These are phyloP conservation scores for Kwoniella pini DNA, from an alignment of 768 basidiomycete species.

Conservation along the genomic window DNA sequence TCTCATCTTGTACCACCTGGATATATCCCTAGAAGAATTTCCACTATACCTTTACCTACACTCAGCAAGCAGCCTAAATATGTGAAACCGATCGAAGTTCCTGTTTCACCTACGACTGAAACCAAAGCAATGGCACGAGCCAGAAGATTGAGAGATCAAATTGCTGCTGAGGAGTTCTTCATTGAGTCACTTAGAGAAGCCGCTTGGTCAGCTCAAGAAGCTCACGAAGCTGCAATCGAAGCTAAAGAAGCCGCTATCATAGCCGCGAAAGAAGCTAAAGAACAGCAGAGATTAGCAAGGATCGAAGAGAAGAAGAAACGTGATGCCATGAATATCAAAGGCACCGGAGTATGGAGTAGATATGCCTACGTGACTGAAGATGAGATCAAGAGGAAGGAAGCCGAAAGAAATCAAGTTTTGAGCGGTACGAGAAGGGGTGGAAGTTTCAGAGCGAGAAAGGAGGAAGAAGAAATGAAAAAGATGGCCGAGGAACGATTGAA, in stretches of 20 bases:
- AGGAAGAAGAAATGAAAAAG: conserved; percentile 35
- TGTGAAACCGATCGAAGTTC: conserved; percentile 17
- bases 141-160: conserved; percentile 15
- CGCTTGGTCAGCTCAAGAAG: conserved; percentile 33
- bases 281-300: conserved; percentile 20
- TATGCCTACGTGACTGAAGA: conserved; percentile 40
- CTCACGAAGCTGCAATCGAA: conserved; percentile 21
- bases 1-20: conserved; percentile 40
- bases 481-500: conserved; percentile 19
- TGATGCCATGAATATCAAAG: conserved; percentile 37
- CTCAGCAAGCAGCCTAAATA: conserved; percentile 35
- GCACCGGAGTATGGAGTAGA: conserved; percentile 40
- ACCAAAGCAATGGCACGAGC: conserved; percentile 14
- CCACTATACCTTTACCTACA: conserved; percentile 38
- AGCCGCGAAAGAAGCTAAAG: conserved; percentile 27
- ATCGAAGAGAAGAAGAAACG: conserved; percentile 31
- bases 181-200: conserved; percentile 32
- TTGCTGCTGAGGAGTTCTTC: conserved; percentile 33
- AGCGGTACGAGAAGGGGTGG: conserved; percentile 34
- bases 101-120: conserved; percentile 14
- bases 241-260: conserved; percentile 17
- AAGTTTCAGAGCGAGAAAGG: conserved; percentile 39
- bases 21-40: conserved; percentile 33
- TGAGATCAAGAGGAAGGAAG: conserved; percentile 28
- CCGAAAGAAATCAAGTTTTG: conserved; percentile 24